phyloP scores from a whole-genome alignment of 1,284 basidiomycete species.

The Trichosporon sp. region DNA sequence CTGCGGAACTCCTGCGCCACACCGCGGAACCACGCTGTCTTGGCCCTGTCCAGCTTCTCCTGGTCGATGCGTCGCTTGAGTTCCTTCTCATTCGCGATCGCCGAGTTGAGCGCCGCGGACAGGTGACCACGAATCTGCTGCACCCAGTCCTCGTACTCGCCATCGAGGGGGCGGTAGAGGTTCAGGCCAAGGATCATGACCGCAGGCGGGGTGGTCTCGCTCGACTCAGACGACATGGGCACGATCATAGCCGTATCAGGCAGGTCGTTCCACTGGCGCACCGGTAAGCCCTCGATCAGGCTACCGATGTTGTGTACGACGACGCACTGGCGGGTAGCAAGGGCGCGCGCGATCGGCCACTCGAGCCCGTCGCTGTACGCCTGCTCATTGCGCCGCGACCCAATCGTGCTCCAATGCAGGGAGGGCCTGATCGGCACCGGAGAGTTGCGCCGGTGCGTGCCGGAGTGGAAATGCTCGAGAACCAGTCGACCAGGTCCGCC shows the following conservation, averaged over 20 bases:
- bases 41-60: slow-evolving; percentile 45
- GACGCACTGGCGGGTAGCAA: slow-evolving; percentile 37
- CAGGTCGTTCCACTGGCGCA: slow-evolving; percentile 44
- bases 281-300: slow-evolving; percentile 33
- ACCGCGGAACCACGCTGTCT: slow-evolving; percentile 43
- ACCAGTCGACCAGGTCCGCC: background rate
- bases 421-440: background rate
- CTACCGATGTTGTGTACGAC: slow-evolving; percentile 39
- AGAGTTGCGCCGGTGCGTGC: background rate
- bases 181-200: slow-evolving; percentile 50
- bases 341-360: slow-evolving; percentile 42
- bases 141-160: slow-evolving; percentile 39
- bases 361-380: background rate
- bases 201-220: slow-evolving; percentile 29
- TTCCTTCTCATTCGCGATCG: slow-evolving; percentile 44
- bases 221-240: slow-evolving; percentile 2
- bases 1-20: slow-evolving; percentile 47
- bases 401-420: background rate
- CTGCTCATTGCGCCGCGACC: background rate
- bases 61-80: slow-evolving; percentile 36
- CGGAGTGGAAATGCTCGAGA: background rate
- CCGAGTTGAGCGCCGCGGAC: slow-evolving; percentile 29
- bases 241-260: slow-evolving; percentile 21
- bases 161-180: slow-evolving; percentile 36
- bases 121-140: slow-evolving; percentile 37